These are phyloP conservation scores for Strobilomyces dryophilus DNA, from an alignment of 768 basidiomycete species.

Conservation along the genomic window DNA sequence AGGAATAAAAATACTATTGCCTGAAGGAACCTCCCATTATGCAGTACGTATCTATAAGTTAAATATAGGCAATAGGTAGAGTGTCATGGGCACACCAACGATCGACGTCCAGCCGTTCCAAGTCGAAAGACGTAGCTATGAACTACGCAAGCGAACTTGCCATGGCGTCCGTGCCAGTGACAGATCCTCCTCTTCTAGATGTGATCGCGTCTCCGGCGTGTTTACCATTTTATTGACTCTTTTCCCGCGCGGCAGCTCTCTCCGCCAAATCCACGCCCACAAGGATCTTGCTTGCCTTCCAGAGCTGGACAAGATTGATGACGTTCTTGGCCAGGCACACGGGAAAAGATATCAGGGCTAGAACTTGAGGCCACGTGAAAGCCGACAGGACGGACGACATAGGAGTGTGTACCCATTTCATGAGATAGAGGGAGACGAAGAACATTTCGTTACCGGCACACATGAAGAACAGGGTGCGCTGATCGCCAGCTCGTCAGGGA, in stretches of 20 bases:
- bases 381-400: constrained; percentile 38
- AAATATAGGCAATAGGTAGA: constrained; percentile 4
- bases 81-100: constrained; percentile 12
- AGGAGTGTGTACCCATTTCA: constrained; percentile 76
- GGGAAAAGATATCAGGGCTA: constrained; percentile 60
- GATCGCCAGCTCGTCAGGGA: neutral
- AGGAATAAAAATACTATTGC: neutral
- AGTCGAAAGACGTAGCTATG: constrained; percentile 12
- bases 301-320: constrained; percentile 94
- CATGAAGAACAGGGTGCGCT: constrained; percentile 87
- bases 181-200: constrained; percentile 13
- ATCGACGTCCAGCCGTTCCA: neutral
- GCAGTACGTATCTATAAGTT: constrained; percentile 14
- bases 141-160: constrained; percentile 8
- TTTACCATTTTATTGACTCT: constrained; percentile 7
- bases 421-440: constrained; percentile 92
- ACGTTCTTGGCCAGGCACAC: constrained; percentile 82
- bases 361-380: constrained; percentile 72
- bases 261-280: constrained; percentile 93
- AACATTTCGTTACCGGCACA: constrained; percentile 96
- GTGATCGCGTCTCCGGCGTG: constrained; percentile 1
- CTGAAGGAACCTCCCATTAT: constrained; percentile 10
- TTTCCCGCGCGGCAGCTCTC: constrained; percentile 59
- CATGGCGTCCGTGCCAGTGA: constrained; percentile 2
- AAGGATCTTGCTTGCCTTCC: constrained; percentile 95